Evolutionary conservation across 257 asterid species (phyloP), one percentile per base, ranked within the genome.

Genomic region (Capsicum chinense): DNA sequence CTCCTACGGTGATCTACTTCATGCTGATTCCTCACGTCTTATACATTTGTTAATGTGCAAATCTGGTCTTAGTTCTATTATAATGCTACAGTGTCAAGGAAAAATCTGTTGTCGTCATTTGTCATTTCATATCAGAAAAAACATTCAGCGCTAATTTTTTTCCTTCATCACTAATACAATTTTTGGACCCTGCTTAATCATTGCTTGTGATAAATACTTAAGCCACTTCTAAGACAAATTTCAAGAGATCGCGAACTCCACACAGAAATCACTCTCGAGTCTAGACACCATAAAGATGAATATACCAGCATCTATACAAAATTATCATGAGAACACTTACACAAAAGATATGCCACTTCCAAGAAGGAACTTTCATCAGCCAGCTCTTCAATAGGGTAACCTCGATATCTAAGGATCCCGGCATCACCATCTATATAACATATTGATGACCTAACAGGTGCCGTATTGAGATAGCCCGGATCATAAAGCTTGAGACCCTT

Each of bases 401-500:
- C 99, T 84, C 99, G 91, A 88, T 96, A 96, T 86, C 98, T 90
- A 78, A 96, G 99, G 84, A 96, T 89, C 83, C 99, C 99, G 37
- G 94, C 98, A 90, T 96, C 99, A 52, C 99, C 99, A 87, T 96
- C 98, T 56, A 96, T 96, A 83, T 96, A 96, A 84, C 93, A 94
- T 82, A 96, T 92, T 3, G 98, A 93, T 16, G 99, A 96, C 79
- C 97, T 90, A 26, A 96, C 99, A 1, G 99, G 99, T 79, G 99
- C 99, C 7, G 98, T 96, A 87, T 96, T 96, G 71, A 94, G 97
- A 88, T 96, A 96, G 35, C 99, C 99, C 0, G 99, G 99, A 90
- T 96, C 99, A 86, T 94, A 96, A 67, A 96, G 97, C 90, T 96
- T 96, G 80, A 96, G 94, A 87, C 99, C 99, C 91, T 96, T 96